phyloP scores from a whole-genome alignment of 345 rosid species.

The Brassica napus region DNA sequence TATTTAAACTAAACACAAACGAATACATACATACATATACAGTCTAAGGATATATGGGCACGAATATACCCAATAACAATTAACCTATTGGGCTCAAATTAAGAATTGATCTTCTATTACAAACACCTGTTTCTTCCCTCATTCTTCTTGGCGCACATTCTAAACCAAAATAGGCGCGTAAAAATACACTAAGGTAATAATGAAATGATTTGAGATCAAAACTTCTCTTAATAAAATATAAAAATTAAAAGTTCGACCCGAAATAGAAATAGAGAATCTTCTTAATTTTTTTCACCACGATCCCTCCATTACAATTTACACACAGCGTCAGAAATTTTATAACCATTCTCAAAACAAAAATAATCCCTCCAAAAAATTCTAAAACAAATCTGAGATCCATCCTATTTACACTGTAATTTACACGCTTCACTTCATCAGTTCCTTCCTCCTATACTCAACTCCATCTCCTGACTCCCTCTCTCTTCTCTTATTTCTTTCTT shows the following conservation, averaged over 20 bases:
- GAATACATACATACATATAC: too few relatives aligned
- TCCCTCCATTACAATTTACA: conserved; percentile 36
- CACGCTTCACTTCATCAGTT: conserved; percentile 20
- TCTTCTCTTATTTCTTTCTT: neutral
- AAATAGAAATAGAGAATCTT: conserved; percentile 14
- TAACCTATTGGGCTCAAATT: neutral
- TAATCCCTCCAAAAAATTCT: conserved; percentile 35
- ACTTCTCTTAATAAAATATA: neutral
- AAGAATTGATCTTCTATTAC: neutral
- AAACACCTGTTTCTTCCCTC: neutral
- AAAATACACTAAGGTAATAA: too few relatives aligned
- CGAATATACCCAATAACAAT: too few relatives aligned
- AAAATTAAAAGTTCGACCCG: neutral
- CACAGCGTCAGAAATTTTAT: neutral
- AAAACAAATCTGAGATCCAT: conserved; percentile 31
- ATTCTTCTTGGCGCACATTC: neutral
- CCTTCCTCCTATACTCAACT: conserved; percentile 9
- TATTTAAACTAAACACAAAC: too few relatives aligned
- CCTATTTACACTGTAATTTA: neutral
- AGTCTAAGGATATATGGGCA: too few relatives aligned
- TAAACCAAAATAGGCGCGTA: neutral
- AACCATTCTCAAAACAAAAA: neutral
- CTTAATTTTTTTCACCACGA: neutral
- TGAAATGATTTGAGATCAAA: conserved; percentile 10
- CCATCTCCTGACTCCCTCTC: neutral